phyloP scores from a whole-genome alignment of 257 asterid genomes.

The Scutellaria galericulata region DNA sequence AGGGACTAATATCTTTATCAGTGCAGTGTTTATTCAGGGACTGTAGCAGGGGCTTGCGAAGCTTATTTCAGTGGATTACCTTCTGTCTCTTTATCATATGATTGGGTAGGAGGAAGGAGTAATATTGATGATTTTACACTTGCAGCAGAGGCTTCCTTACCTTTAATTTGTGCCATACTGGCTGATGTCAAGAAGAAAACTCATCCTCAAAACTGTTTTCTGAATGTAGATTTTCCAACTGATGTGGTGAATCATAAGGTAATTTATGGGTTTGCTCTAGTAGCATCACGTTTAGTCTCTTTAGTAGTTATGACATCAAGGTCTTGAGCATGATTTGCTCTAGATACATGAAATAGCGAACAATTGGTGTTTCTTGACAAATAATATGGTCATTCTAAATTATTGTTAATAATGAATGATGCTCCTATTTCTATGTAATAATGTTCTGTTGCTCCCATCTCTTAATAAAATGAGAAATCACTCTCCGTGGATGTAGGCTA shows the following conservation, averaged over 20 bases:
- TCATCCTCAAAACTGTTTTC: constrained; percentile 67
- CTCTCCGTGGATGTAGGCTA: too few relatives aligned
- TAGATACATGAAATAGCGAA: constrained; percentile 11
- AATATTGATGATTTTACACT: constrained; percentile 54
- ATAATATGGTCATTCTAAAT: not conserved
- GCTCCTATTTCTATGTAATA: constrained; percentile 9
- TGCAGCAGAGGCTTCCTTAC: constrained; percentile 87
- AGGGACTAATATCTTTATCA: constrained; percentile 53
- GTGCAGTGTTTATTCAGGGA: constrained; percentile 86
- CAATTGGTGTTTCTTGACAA: constrained; percentile 14
- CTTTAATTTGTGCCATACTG: constrained; percentile 55
- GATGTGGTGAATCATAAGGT: constrained; percentile 78
- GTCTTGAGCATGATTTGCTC: not conserved
- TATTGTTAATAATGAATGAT: constrained; percentile 11
- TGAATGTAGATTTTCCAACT: constrained; percentile 76
- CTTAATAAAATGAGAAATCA: too few relatives aligned
- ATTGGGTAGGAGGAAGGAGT: constrained; percentile 76
- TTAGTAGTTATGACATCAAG: constrained; percentile 14
- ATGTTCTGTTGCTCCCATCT: constrained; percentile 12
- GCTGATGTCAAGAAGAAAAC: constrained; percentile 59
- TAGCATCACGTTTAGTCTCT: constrained; percentile 30
- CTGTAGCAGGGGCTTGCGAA: constrained; percentile 97
- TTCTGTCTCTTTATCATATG: constrained; percentile 77
- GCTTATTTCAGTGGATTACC: constrained; percentile 81
- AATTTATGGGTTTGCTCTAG: constrained; percentile 32